Evolutionary conservation across 2,329 filamentous ascomycete species (phyloP).

Genomic region (Orbilia javanica): DNA sequence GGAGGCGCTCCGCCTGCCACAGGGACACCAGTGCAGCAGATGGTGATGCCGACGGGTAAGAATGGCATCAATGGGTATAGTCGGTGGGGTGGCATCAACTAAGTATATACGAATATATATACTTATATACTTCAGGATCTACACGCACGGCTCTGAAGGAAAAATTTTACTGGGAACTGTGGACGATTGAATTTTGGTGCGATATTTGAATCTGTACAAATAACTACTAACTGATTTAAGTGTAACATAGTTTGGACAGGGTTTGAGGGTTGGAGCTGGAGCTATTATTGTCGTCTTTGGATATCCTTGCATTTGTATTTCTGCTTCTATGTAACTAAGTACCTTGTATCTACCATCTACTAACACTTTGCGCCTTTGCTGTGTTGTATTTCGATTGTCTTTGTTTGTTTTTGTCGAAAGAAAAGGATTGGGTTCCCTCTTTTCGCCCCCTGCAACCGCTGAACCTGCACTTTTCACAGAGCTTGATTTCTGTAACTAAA

Average conservation of each 20-base stretch:
- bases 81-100: conserved; percentile 51
- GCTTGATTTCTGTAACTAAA: neutral
- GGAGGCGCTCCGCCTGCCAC: conserved; percentile 6
- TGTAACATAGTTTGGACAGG: conserved; percentile 20
- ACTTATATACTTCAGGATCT: no score
- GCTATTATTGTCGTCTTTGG: conserved; percentile 4
- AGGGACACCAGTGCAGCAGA: neutral
- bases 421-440: neutral
- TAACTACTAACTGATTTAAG: neutral
- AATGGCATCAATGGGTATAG: conserved; percentile 42
- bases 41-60: conserved; percentile 1
- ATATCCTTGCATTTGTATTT: conserved; percentile 23
- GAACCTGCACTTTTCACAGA: neutral
- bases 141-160: no score
- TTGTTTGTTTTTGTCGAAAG: neutral
- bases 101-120: neutral
- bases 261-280: conserved; percentile 9
- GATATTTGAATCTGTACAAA: conserved; percentile 15
- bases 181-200: neutral
- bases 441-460: neutral
- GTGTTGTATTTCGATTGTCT: neutral
- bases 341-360: neutral
- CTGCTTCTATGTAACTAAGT: neutral
- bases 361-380: neutral
- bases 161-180: neutral